These are phyloP conservation scores for Lepidopterella palustris DNA, from an alignment of 495 filamentous ascomycete genomes.

Conservation along the genomic window DNA sequence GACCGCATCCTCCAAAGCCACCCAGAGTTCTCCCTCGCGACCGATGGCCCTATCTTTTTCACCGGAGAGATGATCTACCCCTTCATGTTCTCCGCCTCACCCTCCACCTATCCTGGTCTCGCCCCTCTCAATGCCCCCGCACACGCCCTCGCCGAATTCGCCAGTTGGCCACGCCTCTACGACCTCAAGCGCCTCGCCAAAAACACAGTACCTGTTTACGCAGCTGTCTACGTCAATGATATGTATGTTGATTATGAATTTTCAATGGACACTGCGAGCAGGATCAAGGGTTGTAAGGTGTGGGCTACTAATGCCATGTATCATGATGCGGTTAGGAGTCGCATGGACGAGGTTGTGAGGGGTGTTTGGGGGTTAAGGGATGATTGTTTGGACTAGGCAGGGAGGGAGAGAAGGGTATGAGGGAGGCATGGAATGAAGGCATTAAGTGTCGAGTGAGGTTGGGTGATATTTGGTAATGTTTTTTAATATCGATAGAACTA, in stretches of 20 bases:
- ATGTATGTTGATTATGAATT: slow-evolving; percentile 88
- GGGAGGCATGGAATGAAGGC: too few relatives aligned
- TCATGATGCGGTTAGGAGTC: slow-evolving; percentile 71
- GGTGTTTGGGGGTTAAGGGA: slow-evolving; percentile 34
- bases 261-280: slow-evolving; percentile 62
- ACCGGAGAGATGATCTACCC: slow-evolving; percentile 90
- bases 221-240: slow-evolving; percentile 78
- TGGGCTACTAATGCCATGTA: slow-evolving; percentile 82
- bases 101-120: slow-evolving; percentile 66
- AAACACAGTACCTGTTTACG: slow-evolving; percentile 85
- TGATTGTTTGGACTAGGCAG: slow-evolving; percentile 34
- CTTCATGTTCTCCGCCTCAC: slow-evolving; percentile 65
- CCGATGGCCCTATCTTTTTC: slow-evolving; percentile 62
- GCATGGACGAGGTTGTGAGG: slow-evolving; percentile 58
- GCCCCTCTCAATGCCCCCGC: slow-evolving; percentile 56
- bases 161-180: slow-evolving; percentile 72
- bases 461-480: too few relatives aligned
- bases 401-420: neutral
- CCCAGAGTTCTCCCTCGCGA: slow-evolving; percentile 41
- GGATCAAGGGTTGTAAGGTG: slow-evolving; percentile 70
- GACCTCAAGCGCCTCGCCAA: slow-evolving; percentile 61
- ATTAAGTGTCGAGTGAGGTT: too few relatives aligned
- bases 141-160: slow-evolving; percentile 57
- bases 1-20: slow-evolving; percentile 43
- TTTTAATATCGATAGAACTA: too few relatives aligned